Conservation (phyloP, 2,329 filamentous ascomycete species). For the Davidsoniella neocaledoniae region DNA sequence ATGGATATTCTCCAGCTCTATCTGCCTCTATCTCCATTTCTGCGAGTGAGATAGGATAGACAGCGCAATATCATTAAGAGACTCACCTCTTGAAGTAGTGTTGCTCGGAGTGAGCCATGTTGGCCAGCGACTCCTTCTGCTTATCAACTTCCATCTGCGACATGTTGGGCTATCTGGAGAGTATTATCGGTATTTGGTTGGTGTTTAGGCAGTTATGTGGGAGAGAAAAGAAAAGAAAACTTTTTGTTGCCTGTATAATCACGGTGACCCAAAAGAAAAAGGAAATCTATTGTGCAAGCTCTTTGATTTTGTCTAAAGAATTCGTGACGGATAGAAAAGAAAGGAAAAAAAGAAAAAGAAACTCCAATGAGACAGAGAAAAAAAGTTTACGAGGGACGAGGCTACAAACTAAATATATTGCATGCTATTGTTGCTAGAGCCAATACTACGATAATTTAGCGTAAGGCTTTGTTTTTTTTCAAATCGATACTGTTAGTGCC, state of each 20-base stretch:
- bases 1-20: not conserved
- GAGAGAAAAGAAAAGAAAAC: not conserved
- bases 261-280: too few relatives aligned
- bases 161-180: conserved; percentile 21
- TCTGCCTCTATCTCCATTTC: not conserved
- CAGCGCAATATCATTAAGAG: not conserved
- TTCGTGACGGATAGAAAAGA: too few relatives aligned
- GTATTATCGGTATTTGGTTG: not conserved
- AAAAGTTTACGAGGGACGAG: not conserved
- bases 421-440: too few relatives aligned
- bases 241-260: not conserved
- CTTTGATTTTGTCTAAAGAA: too few relatives aligned
- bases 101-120: conserved; percentile 85
- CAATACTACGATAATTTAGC: too few relatives aligned
- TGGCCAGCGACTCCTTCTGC: conserved; percentile 46
- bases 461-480: too few relatives aligned
- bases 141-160: conserved; percentile 40
- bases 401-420: too few relatives aligned
- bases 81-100: conserved; percentile 95
- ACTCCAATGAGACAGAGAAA: not conserved
- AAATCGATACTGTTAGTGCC: too few relatives aligned
- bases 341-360: not conserved
- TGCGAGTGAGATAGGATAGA: not conserved
- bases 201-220: not conserved
- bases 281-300: not conserved